Conservation (phyloP, 345 rosid species). For the Lumnitzera littorea region DNA sequence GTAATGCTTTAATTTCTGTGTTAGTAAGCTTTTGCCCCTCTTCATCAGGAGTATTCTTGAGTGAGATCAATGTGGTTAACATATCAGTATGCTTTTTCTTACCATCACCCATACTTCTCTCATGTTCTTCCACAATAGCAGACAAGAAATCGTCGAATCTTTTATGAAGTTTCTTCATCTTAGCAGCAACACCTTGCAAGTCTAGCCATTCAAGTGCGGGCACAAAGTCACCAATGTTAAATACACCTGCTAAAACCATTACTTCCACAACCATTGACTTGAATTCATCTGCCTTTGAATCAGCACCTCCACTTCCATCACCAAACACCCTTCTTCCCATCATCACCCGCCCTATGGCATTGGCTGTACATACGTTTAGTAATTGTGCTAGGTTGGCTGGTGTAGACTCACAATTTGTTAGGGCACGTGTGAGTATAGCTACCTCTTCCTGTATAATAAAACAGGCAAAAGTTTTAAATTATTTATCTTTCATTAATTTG, state of each 20-base stretch:
- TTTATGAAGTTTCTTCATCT: slow-evolving; percentile 83
- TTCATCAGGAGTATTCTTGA: slow-evolving; percentile 35
- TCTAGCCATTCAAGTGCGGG: slow-evolving; percentile 79
- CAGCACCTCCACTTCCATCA: slow-evolving; percentile 39
- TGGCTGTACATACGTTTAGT: slow-evolving; percentile 58
- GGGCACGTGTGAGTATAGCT: slow-evolving; percentile 30
- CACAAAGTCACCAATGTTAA: slow-evolving; percentile 80
- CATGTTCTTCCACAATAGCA: slow-evolving; percentile 58
- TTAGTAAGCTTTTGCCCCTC: slow-evolving; percentile 60
- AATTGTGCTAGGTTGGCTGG: slow-evolving; percentile 54
- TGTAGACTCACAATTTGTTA: slow-evolving; percentile 22
- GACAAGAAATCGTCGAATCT: slow-evolving; percentile 63
- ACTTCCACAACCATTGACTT: slow-evolving; percentile 84
- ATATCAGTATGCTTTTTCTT: slow-evolving; percentile 29
- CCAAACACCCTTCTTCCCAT: slow-evolving; percentile 62
- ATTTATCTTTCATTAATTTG: no score
- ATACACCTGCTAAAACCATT: slow-evolving; percentile 76
- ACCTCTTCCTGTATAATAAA: slow-evolving; percentile 46
- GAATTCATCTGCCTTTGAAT: slow-evolving; percentile 72
- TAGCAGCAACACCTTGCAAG: slow-evolving; percentile 68
- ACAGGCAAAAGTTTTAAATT: no score
- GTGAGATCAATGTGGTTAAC: slow-evolving; percentile 56
- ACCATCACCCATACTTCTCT: slow-evolving; percentile 13
- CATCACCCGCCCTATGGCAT: slow-evolving; percentile 79
- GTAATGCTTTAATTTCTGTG: slow-evolving; percentile 79